These are phyloP conservation scores for Cunninghamia lanceolata DNA, from an alignment of 75 land plant genomes.

Conservation along the genomic window DNA sequence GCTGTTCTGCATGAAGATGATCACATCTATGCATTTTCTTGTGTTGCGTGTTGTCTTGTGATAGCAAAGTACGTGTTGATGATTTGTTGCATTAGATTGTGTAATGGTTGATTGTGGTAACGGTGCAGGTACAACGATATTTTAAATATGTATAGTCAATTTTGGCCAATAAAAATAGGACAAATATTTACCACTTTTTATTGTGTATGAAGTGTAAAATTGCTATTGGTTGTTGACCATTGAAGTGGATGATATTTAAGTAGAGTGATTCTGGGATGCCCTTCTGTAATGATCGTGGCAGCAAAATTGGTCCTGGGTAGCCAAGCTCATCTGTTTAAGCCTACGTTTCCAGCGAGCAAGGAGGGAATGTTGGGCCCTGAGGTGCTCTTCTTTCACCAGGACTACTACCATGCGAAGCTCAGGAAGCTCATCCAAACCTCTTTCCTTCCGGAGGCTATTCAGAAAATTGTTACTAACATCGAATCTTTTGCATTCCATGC, in stretches of 20 bases:
- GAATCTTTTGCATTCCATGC: too few species aligned
- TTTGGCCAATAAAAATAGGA: too few species aligned
- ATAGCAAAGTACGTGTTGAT: too few species aligned
- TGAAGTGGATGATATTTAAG: too few species aligned
- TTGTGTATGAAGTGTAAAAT: too few species aligned
- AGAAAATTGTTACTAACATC: conserved; percentile 34
- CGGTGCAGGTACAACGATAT: conserved; percentile 67
- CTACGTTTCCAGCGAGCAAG: conserved; percentile 89
- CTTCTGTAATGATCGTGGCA: conserved; percentile 83
- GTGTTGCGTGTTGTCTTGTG: too few species aligned
- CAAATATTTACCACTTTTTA: too few species aligned
- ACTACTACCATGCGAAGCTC: conserved; percentile 63
- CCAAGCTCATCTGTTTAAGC: conserved; percentile 78
- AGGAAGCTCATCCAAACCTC: conserved; percentile 61
- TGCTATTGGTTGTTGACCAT: too few species aligned
- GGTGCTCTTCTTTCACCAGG: conserved; percentile 87
- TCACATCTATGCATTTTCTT: too few species aligned
- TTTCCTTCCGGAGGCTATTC: conserved; percentile 67
- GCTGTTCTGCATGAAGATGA: too few species aligned
- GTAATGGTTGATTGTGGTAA: too few species aligned
- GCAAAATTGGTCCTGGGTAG: conserved; percentile 64
- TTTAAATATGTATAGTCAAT: conserved; percentile 83
- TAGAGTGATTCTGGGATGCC: conserved; percentile 88
- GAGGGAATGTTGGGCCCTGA: conserved; percentile 77
- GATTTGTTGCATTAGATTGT: too few species aligned